Evolutionary conservation across 108 stramenopile species (phyloP), one percentile per base, ranked within the genome.

Genomic region (Skeletonema grethae): DNA sequence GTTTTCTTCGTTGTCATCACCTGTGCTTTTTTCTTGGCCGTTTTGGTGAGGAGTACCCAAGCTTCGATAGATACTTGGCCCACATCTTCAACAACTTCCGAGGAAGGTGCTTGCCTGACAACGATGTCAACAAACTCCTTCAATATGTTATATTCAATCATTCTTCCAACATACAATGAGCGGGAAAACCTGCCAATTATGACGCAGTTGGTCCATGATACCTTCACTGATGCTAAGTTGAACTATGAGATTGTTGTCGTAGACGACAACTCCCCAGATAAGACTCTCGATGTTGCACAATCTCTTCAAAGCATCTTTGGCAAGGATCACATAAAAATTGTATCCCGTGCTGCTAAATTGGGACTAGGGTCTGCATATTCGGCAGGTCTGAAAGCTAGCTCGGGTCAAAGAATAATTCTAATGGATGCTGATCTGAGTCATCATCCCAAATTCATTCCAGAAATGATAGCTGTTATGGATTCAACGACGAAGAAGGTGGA

Each of bases 401-500:
- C 86, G 34, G 96, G 97, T 10, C 81, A 95, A 20, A 85, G 92
- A 39, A 95, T 98, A 53, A 75, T 99, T 55, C 77, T 99, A 16
- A 98, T 99, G 98, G 99, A 99, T 77, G 99, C 98, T 0, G 99
- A 99, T 72, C 70, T 99, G 67, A 90, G 87, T 38, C 99, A 99
- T 77, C 99, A 99, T 82, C 97, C 98, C 7, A 98, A 96, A 78
- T 92, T 90, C 69, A 98, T 98, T 59, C 94, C 96, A 8, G 65
- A 96, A 61, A 92, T 98, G 94, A 89, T 97, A 36, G 29, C 69
- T 22, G 58, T 85, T 9, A 89, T 91, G 89, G 90, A 90, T 46
- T 43, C 60, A 13, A 16, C 61, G 28, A 57, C 85, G 61, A 60
- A 72, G 24, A 87, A 80, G 25, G 65, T 84, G 16, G 95, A 99